Evolutionary conservation across 805 yeast genomes (phyloP).

Genomic region (Metschnikowia chrysomelidarum): DNA sequence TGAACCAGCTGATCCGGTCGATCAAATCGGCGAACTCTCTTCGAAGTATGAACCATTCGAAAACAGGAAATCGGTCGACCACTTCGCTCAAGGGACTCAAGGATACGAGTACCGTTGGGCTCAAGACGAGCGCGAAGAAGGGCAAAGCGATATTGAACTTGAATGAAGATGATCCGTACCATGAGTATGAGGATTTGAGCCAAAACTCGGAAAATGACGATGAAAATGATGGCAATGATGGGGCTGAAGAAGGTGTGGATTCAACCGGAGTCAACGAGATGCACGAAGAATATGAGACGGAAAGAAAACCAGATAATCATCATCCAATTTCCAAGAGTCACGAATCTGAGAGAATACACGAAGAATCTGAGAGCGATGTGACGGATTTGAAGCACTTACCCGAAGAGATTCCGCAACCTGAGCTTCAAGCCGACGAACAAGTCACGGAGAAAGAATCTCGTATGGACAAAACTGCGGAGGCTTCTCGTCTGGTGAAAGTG

Average conservation of each 20-base stretch:
- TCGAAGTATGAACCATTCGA: slow-evolving; percentile 24
- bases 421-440: too few species aligned
- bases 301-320: too few species aligned
- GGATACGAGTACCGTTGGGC: slow-evolving; percentile 21
- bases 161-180: slow-evolving; percentile 36
- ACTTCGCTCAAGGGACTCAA: slow-evolving; percentile 12
- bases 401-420: too few species aligned
- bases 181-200: slow-evolving; percentile 37
- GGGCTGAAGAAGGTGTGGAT: background rate
- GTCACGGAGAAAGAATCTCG: too few species aligned
- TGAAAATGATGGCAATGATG: background rate
- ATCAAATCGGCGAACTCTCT: slow-evolving; percentile 34
- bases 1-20: slow-evolving; percentile 23
- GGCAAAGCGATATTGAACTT: slow-evolving; percentile 40
- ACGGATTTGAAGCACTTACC: too few species aligned
- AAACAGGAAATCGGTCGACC: slow-evolving; percentile 3
- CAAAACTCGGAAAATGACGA: slow-evolving; percentile 20
- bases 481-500: too few species aligned
- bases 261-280: background rate
- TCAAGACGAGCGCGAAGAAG: slow-evolving; percentile 36
- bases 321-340: too few species aligned
- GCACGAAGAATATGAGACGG: background rate
- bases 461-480: too few species aligned
- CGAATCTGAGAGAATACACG: too few species aligned
- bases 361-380: too few species aligned